A percentile compares a stretch with the other conserved stretches of the same genome.
These are phyloP conservation scores for Candida sp. DNA, from an alignment of 1,139 yeast genomes.

Conservation along the genomic window DNA sequence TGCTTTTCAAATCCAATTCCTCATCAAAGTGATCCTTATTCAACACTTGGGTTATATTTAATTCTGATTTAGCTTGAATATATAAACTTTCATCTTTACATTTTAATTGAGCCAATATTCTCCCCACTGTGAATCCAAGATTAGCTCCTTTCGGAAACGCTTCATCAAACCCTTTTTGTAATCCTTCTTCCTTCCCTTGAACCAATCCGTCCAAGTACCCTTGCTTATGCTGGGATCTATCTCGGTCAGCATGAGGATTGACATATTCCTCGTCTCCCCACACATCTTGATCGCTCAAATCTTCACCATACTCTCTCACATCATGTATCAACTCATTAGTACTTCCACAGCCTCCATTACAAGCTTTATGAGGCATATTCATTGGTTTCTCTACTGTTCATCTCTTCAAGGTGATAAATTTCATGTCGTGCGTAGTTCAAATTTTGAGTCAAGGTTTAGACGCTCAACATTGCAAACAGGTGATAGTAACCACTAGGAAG, in stretches of 20 bases:
- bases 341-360: not conserved
- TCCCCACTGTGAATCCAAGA: constrained; percentile 66
- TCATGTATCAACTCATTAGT: not conserved
- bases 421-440: not conserved
- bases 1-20: constrained; percentile 34
- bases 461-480: not conserved
- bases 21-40: constrained; percentile 48
- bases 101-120: constrained; percentile 48
- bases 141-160: constrained; percentile 77
- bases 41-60: constrained; percentile 50
- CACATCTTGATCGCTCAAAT: constrained; percentile 25
- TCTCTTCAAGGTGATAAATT: not conserved
- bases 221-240: constrained; percentile 70
- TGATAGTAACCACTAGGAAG: not conserved
- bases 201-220: constrained; percentile 86
- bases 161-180: constrained; percentile 78
- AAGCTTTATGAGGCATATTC: not conserved
- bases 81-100: constrained; percentile 17
- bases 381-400: not conserved
- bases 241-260: constrained; percentile 32
- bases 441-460: not conserved
- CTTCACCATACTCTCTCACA: not conserved
- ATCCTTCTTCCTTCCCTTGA: constrained; percentile 60
- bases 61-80: constrained; percentile 42
- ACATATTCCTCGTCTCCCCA: constrained; percentile 44